Conservation (phyloP, 139 green algal genomes). For the Eudorina sp. region DNA sequence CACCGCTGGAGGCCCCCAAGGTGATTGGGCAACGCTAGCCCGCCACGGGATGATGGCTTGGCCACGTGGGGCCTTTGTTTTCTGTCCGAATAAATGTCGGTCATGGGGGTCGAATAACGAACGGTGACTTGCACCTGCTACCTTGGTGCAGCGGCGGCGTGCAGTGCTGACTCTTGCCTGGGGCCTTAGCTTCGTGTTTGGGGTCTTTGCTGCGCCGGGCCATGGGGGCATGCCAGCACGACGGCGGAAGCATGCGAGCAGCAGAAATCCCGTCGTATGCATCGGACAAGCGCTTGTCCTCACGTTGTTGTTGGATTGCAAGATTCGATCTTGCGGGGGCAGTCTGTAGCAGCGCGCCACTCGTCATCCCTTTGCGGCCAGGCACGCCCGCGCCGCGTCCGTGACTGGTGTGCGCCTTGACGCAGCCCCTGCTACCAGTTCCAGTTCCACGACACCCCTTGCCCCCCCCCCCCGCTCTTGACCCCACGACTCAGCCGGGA, state of each 20-base stretch:
- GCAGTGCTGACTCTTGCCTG: too few relatives aligned
- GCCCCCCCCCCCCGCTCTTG: too few relatives aligned
- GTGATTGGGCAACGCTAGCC: too few relatives aligned
- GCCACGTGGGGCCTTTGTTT: too few relatives aligned
- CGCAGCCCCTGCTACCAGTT: background rate
- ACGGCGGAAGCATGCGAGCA: too few relatives aligned
- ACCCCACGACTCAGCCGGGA: background rate
- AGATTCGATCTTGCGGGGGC: background rate
- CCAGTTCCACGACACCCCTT: too few relatives aligned
- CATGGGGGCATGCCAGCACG: too few relatives aligned
- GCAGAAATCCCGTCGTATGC: too few relatives aligned
- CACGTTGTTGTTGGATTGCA: background rate
- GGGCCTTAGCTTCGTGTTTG: too few relatives aligned
- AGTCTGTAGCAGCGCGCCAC: background rate
- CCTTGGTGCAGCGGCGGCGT: background rate
- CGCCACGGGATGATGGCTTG: too few relatives aligned
- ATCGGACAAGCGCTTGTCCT: too few relatives aligned
- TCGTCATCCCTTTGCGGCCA: background rate
- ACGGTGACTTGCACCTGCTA: background rate
- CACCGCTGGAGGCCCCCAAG: background rate
- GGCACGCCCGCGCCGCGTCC: background rate
- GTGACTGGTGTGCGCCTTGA: background rate
- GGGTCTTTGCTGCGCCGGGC: too few relatives aligned
- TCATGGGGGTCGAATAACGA: background rate
- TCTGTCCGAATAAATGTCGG: background rate